Conservation (phyloP, 208 protist genomes). For the Trypanosomatidae sp. region DNA sequence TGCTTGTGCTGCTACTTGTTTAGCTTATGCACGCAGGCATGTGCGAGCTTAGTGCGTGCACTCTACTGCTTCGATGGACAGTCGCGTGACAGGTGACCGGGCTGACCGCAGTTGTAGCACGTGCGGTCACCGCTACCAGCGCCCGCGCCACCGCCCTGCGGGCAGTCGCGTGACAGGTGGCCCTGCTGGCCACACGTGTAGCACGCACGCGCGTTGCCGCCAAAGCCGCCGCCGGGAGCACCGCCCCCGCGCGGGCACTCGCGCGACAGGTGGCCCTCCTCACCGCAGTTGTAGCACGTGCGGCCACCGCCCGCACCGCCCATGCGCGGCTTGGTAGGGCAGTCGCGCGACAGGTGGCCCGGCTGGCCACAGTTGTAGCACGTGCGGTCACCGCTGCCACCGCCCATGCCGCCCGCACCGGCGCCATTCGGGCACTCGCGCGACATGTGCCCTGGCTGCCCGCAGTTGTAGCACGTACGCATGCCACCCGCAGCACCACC, state of each 20-base stretch:
- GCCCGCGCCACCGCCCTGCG: slow-evolving; percentile 8
- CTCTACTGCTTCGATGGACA: slow-evolving; percentile 40
- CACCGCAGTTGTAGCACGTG: slow-evolving; percentile 56
- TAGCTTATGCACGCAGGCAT: slow-evolving; percentile 24
- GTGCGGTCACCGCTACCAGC: slow-evolving; percentile 32
- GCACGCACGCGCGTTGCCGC: slow-evolving; percentile 1
- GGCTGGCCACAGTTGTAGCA: slow-evolving; percentile 80
- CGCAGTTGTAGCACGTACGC: slow-evolving; percentile 76
- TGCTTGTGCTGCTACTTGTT: too few species aligned
- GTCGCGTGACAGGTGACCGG: slow-evolving; percentile 62
- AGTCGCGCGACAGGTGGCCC: slow-evolving; percentile 80
- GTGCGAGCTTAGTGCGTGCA: slow-evolving; percentile 35
- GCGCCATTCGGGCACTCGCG: slow-evolving; percentile 69
- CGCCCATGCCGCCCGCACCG: slow-evolving; percentile 15
- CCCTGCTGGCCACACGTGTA: slow-evolving; percentile 76
- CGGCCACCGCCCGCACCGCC: slow-evolving; percentile 11
- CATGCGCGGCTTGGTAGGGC: slow-evolving; percentile 17
- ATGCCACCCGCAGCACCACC: slow-evolving; percentile 23
- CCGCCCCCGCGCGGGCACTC: slow-evolving; percentile 7
- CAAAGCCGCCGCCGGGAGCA: slow-evolving; percentile 1
- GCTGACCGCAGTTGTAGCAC: slow-evolving; percentile 66
- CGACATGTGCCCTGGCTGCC: slow-evolving; percentile 62
- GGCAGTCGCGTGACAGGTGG: slow-evolving; percentile 77
- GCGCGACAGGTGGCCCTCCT: slow-evolving; percentile 5
- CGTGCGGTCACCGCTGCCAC: slow-evolving; percentile 17